Base-by-base conservation (phyloP, 2,329 filamentous ascomycete species). In the Hansfordia pulvinata region DNA sequence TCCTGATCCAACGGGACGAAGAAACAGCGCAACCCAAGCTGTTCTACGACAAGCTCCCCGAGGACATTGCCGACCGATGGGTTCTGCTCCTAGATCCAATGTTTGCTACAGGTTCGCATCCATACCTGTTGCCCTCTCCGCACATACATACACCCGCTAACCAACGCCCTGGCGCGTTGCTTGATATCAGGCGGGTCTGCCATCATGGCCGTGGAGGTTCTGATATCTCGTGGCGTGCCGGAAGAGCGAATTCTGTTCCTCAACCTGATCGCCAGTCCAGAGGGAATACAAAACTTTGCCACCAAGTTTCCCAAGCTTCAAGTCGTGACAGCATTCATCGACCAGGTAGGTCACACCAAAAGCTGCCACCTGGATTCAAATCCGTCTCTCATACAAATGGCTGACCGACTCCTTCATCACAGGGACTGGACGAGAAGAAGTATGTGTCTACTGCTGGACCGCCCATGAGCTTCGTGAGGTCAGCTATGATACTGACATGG, bases 341-440 rank as follows among this genome's bases (percentile, higher is more conserved):
- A 98, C 49, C 70, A 88, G 54, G 65, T 69, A 47, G 37, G 55
- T 47, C n/a, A 21, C 26, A 21, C 19, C 25, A n/a, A 17, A 17
- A 25, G 16, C 22, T 18, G 25, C 17, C 7, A 18, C 11, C 11
- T 13, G 19, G 14, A 16, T 8, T 7, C 17, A 16, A 16, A 15
- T 17, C 15, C 11, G 13, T 29, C 26, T 18, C 16, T 6, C 5
- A 4, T 5, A 13, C 10, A 20, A 11, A 4, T 10, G 6, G 9
- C 5, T 11, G 10, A 11, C 28, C 17, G 14, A 24, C 23, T n/a
- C 17, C 7, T 14, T 9, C 15, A 17, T 20, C 20, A 17, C 36
- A 74, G 60, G 88, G 90, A n/a, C 62, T 98, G 35, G 81, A 98
- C 51, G 86, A 92, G 49, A 94, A 93, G 64, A 96, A 93, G 86